Base-by-base conservation (phyloP, 1,139 yeast genomes). In the Kurtzmaniella quercitrusa region DNA sequence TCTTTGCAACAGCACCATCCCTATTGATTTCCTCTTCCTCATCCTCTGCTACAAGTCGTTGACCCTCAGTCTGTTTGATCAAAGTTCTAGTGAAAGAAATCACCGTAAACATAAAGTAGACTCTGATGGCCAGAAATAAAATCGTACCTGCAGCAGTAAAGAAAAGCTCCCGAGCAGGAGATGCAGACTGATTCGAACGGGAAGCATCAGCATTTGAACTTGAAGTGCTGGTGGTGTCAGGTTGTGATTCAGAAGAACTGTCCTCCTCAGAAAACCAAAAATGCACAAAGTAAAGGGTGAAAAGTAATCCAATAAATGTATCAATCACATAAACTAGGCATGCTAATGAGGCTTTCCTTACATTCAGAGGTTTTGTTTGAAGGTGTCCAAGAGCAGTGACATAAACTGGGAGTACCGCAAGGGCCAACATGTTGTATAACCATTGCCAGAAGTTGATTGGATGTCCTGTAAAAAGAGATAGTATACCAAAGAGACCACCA, bases 401-500 rank as follows among this genome's bases (percentile, higher is more conserved):
- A 59, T 84, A 88, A 46, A 85, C 70, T n/a, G 90, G 83, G 42
- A 89, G 66, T 18, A 81, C 70, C 3, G 76, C 46, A 15, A 88
- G 68, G 3, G 95, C 84, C 51, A 83, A 63, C 34, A 84, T 58
- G 62, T 91, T 89, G 55, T 85, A 80, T 1, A 85, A 52, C 95
- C 96, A 87, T 59, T 93, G 97, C 70, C 85, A 70, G 49, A 82
- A 79, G 50, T 82, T 83, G 46, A 91, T 74, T 2, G 94, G 95
- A 57, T 90, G 96, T 1, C 96, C 94, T 0, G 97, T 91, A 57
- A 93, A 77, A 38, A 93, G 65, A 1, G 98, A 90, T 31, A 91
- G 69, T 37, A 91, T 70, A 25, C 98, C 98, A 62, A 85, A 93
- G 23, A 83, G 70, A 9, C 98, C 97, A 45, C 95, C 83, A 49